phyloP scores from a whole-genome alignment of 148 eudicot genomes.

The Nyssa sinensis region DNA sequence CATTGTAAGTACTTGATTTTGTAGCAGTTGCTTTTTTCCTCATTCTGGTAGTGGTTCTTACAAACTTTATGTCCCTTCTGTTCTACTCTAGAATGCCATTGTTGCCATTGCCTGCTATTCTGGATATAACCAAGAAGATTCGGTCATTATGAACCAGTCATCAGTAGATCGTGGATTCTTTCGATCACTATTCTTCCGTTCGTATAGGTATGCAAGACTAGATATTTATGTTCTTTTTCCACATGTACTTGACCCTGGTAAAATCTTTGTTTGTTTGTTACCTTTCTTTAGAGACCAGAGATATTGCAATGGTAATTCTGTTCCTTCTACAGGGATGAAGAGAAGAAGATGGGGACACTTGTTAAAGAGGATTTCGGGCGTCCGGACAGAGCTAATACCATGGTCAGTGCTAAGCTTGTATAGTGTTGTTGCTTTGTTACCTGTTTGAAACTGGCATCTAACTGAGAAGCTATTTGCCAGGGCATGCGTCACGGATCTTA shows the following conservation, averaged over 20 bases:
- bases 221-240: background rate
- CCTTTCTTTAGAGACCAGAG: background rate
- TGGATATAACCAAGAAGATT: conserved; percentile 98
- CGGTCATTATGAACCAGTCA: conserved; percentile 98
- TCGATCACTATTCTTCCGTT: conserved; percentile 90
- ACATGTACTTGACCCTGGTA: background rate
- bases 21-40: background rate
- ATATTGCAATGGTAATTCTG: conserved; percentile 2
- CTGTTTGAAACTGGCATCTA: background rate
- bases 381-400: conserved; percentile 90
- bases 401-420: conserved; percentile 42
- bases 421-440: background rate
- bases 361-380: conserved; percentile 93
- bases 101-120: conserved; percentile 97
- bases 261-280: background rate
- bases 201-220: conserved; percentile 67
- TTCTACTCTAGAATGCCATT: conserved; percentile 69
- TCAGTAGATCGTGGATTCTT: conserved; percentile 96
- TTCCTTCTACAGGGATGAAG: conserved; percentile 65
- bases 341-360: conserved; percentile 98
- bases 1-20: conserved; percentile 45
- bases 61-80: background rate
- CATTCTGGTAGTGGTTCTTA: conserved; percentile 1
- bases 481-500: conserved; percentile 99
- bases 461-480: conserved; percentile 27